Evolutionary conservation across 1,284 basidiomycete species (phyloP).

Genomic region (Cutaneotrichosporon spelunceum): DNA sequence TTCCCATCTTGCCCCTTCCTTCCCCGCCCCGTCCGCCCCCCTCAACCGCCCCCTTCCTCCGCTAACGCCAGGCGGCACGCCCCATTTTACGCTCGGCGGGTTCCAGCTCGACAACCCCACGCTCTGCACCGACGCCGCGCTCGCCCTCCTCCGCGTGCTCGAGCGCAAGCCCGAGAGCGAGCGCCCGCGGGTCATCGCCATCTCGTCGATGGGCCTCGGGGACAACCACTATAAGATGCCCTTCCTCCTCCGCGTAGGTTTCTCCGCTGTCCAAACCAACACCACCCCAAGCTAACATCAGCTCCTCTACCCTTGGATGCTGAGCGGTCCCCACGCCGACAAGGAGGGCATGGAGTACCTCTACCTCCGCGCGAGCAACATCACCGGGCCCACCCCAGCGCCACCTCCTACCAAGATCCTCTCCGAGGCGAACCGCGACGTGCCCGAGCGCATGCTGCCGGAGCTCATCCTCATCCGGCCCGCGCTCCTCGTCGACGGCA

Average conservation of each 20-base stretch:
- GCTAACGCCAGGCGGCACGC: slow-evolving; percentile 22
- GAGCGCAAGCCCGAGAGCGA: not conserved
- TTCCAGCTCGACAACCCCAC: slow-evolving; percentile 26
- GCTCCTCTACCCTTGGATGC: slow-evolving; percentile 28
- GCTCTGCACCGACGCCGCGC: slow-evolving; percentile 25
- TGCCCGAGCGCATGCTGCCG: slow-evolving; percentile 22
- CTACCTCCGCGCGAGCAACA: slow-evolving; percentile 20
- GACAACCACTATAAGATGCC: slow-evolving; percentile 30
- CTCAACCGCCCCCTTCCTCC: no score
- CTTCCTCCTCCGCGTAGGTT: slow-evolving; percentile 26
- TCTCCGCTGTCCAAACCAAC: no score
- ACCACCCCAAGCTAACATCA: slow-evolving; percentile 2
- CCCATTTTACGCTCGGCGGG: slow-evolving; percentile 22
- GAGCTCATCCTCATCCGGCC: slow-evolving; percentile 33
- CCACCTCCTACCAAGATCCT: slow-evolving; percentile 16
- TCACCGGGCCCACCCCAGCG: not conserved
- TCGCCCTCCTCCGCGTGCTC: slow-evolving; percentile 26
- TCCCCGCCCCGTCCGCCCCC: no score
- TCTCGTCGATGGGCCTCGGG: slow-evolving; percentile 37
- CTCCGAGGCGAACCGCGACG: not conserved
- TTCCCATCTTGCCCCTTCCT: no score
- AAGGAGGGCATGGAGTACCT: slow-evolving; percentile 36
- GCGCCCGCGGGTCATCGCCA: slow-evolving; percentile 28
- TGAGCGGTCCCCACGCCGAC: slow-evolving; percentile 31
- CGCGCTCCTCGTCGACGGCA: slow-evolving; percentile 25